These are phyloP conservation scores for Epichloe aotearoae DNA, from an alignment of 2,329 filamentous ascomycete genomes.

Conservation along the genomic window DNA sequence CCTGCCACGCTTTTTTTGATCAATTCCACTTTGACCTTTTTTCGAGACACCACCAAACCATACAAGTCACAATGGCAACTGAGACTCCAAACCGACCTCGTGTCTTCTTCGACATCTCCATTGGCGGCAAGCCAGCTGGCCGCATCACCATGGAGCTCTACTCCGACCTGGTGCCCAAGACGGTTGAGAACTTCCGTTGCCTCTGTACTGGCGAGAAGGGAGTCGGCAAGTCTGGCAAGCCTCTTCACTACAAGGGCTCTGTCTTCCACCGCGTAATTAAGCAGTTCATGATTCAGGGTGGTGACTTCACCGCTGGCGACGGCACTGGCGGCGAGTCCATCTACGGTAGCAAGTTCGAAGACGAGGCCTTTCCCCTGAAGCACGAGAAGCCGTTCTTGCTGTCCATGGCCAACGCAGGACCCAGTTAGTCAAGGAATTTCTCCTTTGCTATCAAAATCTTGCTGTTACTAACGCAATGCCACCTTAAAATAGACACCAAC, in stretches of 20 bases:
- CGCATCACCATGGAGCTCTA: slow-evolving; percentile 80
- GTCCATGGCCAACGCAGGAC: slow-evolving; percentile 96
- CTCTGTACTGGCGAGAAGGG: slow-evolving; percentile 96
- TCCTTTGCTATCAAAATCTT: too few relatives aligned
- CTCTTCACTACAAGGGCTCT: slow-evolving; percentile 85
- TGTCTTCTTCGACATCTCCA: slow-evolving; percentile 87
- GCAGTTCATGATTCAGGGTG: slow-evolving; percentile 90
- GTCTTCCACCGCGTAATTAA: slow-evolving; percentile 95
- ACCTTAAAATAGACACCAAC: slow-evolving; percentile 55
- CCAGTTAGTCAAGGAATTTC: slow-evolving; percentile 42
- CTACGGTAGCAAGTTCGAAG: slow-evolving; percentile 92
- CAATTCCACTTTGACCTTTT: neutral
- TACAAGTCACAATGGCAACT: slow-evolving; percentile 25
- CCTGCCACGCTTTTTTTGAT: neutral
- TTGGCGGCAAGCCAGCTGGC: slow-evolving; percentile 60
- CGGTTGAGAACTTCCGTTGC: slow-evolving; percentile 88
- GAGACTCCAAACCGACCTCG: slow-evolving; percentile 46
- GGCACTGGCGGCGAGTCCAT: slow-evolving; percentile 95
- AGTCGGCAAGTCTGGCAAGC: slow-evolving; percentile 64
- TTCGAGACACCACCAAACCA: neutral
- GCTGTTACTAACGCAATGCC: slow-evolving; percentile 2
- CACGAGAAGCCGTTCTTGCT: slow-evolving; percentile 88
- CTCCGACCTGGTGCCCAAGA: slow-evolving; percentile 72
- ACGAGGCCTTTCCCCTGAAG: slow-evolving; percentile 88
- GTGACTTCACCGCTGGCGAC: slow-evolving; percentile 90